A percentile compares a stretch with the other conserved stretches of the same genome.
These are phyloP conservation scores for Fusarium bactridioides DNA, from an alignment of 2,329 filamentous ascomycete species.

Conservation along the genomic window DNA sequence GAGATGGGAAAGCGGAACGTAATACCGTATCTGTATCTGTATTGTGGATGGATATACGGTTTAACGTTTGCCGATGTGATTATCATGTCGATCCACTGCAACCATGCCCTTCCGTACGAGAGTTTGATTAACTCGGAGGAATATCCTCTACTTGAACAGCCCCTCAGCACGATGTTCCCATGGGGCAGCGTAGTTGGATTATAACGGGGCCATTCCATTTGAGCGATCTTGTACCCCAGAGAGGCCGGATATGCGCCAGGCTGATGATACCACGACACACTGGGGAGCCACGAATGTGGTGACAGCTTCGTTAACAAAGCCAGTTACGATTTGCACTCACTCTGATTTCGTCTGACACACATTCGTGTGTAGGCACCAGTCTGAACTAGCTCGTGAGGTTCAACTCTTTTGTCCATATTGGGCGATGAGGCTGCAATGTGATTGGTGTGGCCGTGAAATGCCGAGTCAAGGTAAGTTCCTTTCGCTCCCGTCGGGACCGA, in stretches of 20 bases:
- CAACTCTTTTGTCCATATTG: constrained; percentile 12
- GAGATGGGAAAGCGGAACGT: constrained; percentile 31
- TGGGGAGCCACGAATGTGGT: not conserved
- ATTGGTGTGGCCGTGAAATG: constrained; percentile 31
- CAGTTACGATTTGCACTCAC: not conserved
- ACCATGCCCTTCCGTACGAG: constrained; percentile 8
- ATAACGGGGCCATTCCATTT: not conserved
- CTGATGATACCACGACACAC: not conserved
- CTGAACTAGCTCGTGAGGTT: not conserved
- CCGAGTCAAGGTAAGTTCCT: constrained; percentile 35
- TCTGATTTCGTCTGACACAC: not conserved
- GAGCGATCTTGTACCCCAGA: not conserved
- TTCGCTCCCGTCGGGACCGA: constrained; percentile 42
- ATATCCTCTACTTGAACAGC: constrained; percentile 11
- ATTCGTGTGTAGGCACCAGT: not conserved
- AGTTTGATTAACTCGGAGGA: constrained; percentile 33
- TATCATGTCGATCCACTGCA: constrained; percentile 24
- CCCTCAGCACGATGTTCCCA: constrained; percentile 2
- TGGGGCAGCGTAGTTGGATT: not conserved
- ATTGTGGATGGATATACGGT: constrained; percentile 9
- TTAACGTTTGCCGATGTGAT: constrained; percentile 9
- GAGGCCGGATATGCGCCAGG: not conserved
- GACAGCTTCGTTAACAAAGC: not conserved
- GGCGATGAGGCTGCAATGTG: not conserved
- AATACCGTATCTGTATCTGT: constrained; percentile 36